Percentiles rank a stretch among this genome's conserved stretches.
Conservation (phyloP, 768 basidiomycete genomes). For the Antrodiella citrinella region DNA sequence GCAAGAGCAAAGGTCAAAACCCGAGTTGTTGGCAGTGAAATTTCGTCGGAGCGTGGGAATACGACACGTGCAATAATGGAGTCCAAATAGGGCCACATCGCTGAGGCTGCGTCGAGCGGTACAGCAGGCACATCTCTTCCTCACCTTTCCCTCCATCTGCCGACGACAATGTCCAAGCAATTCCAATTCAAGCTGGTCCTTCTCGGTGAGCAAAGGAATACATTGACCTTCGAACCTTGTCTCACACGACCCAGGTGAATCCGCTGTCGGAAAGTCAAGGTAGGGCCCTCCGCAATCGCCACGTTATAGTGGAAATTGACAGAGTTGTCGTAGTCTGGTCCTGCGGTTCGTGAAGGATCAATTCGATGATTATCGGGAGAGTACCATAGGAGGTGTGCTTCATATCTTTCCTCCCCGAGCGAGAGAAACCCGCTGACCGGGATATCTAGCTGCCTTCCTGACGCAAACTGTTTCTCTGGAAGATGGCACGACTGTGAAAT, state of each 20-base stretch:
- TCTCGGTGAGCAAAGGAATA: conserved; percentile 53
- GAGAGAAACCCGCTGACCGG: conserved; percentile 7
- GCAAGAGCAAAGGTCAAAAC: not conserved
- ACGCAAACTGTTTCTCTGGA: conserved; percentile 95
- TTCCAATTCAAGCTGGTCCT: conserved; percentile 95
- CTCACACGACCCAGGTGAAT: conserved; percentile 61
- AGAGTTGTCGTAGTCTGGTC: conserved; percentile 57
- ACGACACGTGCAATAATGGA: not conserved
- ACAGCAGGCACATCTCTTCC: conserved; percentile 14
- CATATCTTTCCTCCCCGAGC: not conserved
- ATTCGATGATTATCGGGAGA: conserved; percentile 93
- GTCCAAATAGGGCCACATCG: not conserved
- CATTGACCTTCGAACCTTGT: not conserved
- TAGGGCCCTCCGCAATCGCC: conserved; percentile 24
- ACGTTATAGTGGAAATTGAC: not conserved
- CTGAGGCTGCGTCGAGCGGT: not conserved
- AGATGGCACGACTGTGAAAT: conserved; percentile 88
- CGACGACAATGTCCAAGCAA: conserved; percentile 75
- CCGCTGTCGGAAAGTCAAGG: conserved; percentile 97
- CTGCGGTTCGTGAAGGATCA: conserved; percentile 95
- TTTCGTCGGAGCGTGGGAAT: not conserved
- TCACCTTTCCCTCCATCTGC: conserved; percentile 21
- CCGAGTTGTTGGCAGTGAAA: not conserved
- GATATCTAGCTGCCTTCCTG: conserved; percentile 76
- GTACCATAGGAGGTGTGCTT: conserved; percentile 75